Percentiles rank a stretch among this genome's conserved stretches.
phyloP scores from a whole-genome alignment of 345 rosid species.

The Brassica rapa region DNA sequence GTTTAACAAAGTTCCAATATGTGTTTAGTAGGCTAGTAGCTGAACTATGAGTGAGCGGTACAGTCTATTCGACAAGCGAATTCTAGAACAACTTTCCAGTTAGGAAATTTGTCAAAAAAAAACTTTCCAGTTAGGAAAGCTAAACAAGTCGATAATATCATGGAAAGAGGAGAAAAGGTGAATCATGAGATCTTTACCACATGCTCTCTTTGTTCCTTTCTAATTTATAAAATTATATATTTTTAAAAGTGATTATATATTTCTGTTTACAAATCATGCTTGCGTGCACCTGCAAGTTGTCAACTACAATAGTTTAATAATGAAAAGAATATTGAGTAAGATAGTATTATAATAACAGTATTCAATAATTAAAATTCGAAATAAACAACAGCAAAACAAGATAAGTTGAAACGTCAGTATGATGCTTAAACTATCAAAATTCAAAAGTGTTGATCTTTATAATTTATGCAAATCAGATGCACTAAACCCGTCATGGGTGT shows the following conservation, averaged over 20 bases:
- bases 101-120: background rate
- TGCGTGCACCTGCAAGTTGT: slow-evolving; percentile 7
- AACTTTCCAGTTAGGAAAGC: background rate
- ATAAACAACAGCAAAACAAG: background rate
- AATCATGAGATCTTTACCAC: slow-evolving; percentile 17
- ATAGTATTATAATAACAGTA: background rate
- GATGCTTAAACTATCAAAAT: background rate
- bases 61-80: background rate
- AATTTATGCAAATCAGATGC: background rate
- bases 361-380: background rate
- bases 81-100: background rate
- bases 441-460: background rate
- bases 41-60: background rate
- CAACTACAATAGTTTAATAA: background rate
- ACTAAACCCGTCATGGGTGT: background rate
- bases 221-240: background rate
- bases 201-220: slow-evolving; percentile 5
- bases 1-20: too few relatives aligned
- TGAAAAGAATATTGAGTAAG: background rate
- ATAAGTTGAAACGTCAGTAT: background rate
- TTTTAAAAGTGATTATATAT: background rate
- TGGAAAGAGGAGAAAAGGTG: background rate
- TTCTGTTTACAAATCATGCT: slow-evolving; percentile 18
- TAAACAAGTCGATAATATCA: background rate
- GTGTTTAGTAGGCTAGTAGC: too few relatives aligned